Percentiles rank a stretch among this genome's conserved stretches.
Evolutionary conservation across 2,329 filamentous ascomycete genomes (phyloP).

Genomic region (Neofusicoccum sp.): DNA sequence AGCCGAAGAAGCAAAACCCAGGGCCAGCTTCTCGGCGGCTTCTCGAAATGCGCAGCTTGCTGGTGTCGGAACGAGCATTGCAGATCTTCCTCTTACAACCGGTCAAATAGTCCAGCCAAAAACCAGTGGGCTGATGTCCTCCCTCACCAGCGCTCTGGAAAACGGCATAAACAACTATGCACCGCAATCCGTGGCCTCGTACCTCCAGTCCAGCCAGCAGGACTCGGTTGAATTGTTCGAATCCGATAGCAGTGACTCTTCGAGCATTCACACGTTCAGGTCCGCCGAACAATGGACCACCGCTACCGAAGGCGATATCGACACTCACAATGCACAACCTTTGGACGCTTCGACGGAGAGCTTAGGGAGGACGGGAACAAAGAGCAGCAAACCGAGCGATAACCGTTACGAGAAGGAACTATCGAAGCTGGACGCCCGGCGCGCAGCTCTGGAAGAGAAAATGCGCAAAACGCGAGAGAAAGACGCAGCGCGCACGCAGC

Average conservation of each 20-base stretch:
- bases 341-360: slow-evolving; percentile 20
- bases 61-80: slow-evolving; percentile 41
- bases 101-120: slow-evolving; percentile 24
- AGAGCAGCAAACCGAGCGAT: slow-evolving; percentile 22
- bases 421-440: slow-evolving; percentile 62
- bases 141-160: slow-evolving; percentile 1
- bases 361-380: background rate
- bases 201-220: slow-evolving; percentile 10
- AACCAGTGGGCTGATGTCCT: slow-evolving; percentile 21
- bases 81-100: slow-evolving; percentile 27
- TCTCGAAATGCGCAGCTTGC: slow-evolving; percentile 39
- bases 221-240: slow-evolving; percentile 32
- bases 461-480: slow-evolving; percentile 59
- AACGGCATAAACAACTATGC: slow-evolving; percentile 21
- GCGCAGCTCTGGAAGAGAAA: slow-evolving; percentile 59
- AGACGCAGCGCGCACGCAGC: slow-evolving; percentile 40
- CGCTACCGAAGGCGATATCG: slow-evolving; percentile 30
- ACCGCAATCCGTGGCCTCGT: slow-evolving; percentile 17
- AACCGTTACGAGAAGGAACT: slow-evolving; percentile 63
- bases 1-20: background rate
- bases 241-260: slow-evolving; percentile 26
- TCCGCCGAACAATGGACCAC: slow-evolving; percentile 47
- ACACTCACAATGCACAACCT: background rate
- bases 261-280: slow-evolving; percentile 38
- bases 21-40: slow-evolving; percentile 31